Evolutionary conservation across 2,329 filamentous ascomycete genomes (phyloP), one percentile per base, ranked within the genome.

Genomic region (Teratosphaeria pseudoeucalypti): DNA sequence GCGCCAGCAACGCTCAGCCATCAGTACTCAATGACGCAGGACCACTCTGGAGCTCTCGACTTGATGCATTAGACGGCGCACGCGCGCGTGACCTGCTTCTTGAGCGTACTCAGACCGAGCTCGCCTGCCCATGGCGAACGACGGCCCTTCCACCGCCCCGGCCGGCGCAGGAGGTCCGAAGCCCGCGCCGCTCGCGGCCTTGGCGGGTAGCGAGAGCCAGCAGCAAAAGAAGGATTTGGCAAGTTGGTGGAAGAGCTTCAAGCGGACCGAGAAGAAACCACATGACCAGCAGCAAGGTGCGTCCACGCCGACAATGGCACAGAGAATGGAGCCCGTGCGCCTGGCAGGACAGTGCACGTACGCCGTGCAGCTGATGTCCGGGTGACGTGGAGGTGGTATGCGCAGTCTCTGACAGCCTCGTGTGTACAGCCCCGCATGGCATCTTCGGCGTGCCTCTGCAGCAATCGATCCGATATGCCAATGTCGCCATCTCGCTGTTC

Each of bases 231-330:
- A 90, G 73, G 91, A 96, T 73, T 80, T 97, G 67, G 88, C 91
- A 67, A 95, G 89, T 61, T 99, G 94, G 94, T 97, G 94, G 94
- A 96, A 91, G 76, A 86, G 87, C 69, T 97, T 99, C 78, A 94
- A 94, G 77, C 83, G 75, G 61, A 74, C 88, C 58, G 81, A 80
- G 64, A 77, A 80, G 57, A 83, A 84, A 70, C 83, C 82, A 68
- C 80, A 83, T 63, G 84, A 86, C 63, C 83, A 85, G 81, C 84
- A 86, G 64, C 84, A 85, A 81, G 82, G 83, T 84, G 79, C 71
- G 75, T 67, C 12, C 19, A 54, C 53, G 19, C 19, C 27, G 10
- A 54, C 19, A 14, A 16, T 11, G 23, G 27, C 6, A 32, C 3
- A 11, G 27, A 29, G 10, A 49, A 49, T 6, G 19, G 43, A 23